These are phyloP conservation scores for Mycena olivaceomarginata DNA, from an alignment of 768 basidiomycete species.

Conservation along the genomic window DNA sequence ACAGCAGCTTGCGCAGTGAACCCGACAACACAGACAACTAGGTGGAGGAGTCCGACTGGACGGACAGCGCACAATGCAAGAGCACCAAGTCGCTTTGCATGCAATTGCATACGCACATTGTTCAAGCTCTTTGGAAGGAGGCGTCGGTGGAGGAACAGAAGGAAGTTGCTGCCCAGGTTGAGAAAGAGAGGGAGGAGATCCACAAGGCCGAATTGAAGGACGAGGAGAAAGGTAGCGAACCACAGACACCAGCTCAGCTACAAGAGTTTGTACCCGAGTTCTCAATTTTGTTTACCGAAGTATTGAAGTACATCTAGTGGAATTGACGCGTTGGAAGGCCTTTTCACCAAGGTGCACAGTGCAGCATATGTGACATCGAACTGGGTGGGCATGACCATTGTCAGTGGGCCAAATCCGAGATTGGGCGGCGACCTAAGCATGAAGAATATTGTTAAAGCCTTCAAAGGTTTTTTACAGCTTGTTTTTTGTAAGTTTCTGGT, in stretches of 20 bases:
- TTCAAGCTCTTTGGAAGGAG: background rate
- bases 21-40: background rate
- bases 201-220: background rate
- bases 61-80: background rate
- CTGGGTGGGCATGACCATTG: slow-evolving; percentile 16
- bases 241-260: background rate
- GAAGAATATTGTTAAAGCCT: slow-evolving; percentile 6
- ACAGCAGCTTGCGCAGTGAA: background rate
- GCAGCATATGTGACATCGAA: background rate
- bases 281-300: no score
- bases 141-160: slow-evolving; percentile 3
- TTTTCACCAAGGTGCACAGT: slow-evolving; percentile 7
- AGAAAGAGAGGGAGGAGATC: slow-evolving; percentile 11
- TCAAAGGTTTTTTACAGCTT: background rate
- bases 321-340: background rate
- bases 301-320: background rate
- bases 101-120: slow-evolving; percentile 8
- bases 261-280: slow-evolving; percentile 6
- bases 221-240: background rate
- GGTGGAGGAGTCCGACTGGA: background rate
- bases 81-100: background rate
- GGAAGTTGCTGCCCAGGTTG: background rate
- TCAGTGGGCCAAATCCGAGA: slow-evolving; percentile 19
- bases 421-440: slow-evolving; percentile 9
- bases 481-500: slow-evolving; percentile 1